phyloP scores from a whole-genome alignment of 2,329 filamentous ascomycete genomes.

The Cordyceps tenuipes region DNA sequence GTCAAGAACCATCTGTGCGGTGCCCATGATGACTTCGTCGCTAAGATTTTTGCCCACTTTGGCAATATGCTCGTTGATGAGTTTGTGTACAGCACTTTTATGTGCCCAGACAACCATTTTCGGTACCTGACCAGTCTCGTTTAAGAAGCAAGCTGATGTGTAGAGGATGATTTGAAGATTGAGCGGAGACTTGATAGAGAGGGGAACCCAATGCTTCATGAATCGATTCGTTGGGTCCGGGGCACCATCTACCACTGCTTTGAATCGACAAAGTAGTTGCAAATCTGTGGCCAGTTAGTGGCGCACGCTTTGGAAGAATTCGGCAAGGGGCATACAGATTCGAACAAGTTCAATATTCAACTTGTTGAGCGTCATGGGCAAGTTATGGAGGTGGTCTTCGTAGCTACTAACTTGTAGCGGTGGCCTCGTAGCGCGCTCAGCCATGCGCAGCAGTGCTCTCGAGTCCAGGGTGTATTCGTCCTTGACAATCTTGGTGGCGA shows the following conservation, averaged over 20 bases:
- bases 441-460: constrained; percentile 18
- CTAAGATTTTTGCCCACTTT: constrained; percentile 27
- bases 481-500: constrained; percentile 22
- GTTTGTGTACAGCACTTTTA: constrained; percentile 34
- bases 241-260: constrained; percentile 40
- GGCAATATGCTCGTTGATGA: constrained; percentile 40
- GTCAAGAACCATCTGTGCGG: constrained; percentile 40
- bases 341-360: constrained; percentile 40
- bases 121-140: constrained; percentile 39
- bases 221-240: constrained; percentile 36
- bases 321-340: constrained; percentile 28
- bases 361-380: constrained; percentile 34
- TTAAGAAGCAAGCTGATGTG: constrained; percentile 42
- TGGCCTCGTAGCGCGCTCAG: constrained; percentile 16
- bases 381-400: constrained; percentile 29
- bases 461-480: constrained; percentile 25
- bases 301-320: background rate
- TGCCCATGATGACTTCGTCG: constrained; percentile 39
- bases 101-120: constrained; percentile 34
- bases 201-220: constrained; percentile 40
- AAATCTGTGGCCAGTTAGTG: constrained; percentile 28
- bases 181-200: constrained; percentile 40
- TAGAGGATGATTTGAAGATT: constrained; percentile 41
- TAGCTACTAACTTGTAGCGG: constrained; percentile 19
- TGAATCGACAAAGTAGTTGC: constrained; percentile 42